phyloP scores from a whole-genome alignment of 306 rosid genomes.

The Inga oerstediana region DNA sequence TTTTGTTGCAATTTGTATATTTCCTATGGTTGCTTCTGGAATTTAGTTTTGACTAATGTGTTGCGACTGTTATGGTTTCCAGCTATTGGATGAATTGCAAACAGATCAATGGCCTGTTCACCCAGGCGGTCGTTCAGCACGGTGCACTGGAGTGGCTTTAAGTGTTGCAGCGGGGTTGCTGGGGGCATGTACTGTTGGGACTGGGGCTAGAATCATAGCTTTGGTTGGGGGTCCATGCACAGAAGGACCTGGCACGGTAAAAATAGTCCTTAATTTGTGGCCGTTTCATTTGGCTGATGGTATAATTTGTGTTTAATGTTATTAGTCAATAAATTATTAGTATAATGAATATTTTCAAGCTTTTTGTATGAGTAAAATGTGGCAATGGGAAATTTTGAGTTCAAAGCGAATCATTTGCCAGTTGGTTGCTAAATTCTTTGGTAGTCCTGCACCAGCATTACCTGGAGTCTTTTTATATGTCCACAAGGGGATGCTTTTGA shows the following conservation, averaged over 20 bases:
- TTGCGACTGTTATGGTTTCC: constrained; percentile 25
- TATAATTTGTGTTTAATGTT: constrained; percentile 10
- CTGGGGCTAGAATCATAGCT: constrained; percentile 84
- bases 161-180: constrained; percentile 81
- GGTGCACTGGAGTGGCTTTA: constrained; percentile 88
- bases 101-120: constrained; percentile 87
- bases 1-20: neutral
- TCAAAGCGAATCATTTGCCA: neutral
- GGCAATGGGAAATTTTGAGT: constrained; percentile 8
- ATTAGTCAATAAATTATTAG: neutral
- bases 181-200: constrained; percentile 78
- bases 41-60: constrained; percentile 11
- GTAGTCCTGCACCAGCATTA: neutral
- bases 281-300: neutral
- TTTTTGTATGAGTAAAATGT: neutral
- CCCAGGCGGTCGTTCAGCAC: constrained; percentile 55
- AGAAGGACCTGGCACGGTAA: constrained; percentile 95
- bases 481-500: neutral
- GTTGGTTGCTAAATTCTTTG: neutral
- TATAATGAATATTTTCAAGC: neutral
- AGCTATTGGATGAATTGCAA: constrained; percentile 86
- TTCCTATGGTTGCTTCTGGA: neutral
- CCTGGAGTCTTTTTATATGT: neutral
- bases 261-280: neutral
- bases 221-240: constrained; percentile 97